Evolutionary conservation across 2,329 filamentous ascomycete genomes (phyloP).

Genomic region (Fusarium sambucinum): DNA sequence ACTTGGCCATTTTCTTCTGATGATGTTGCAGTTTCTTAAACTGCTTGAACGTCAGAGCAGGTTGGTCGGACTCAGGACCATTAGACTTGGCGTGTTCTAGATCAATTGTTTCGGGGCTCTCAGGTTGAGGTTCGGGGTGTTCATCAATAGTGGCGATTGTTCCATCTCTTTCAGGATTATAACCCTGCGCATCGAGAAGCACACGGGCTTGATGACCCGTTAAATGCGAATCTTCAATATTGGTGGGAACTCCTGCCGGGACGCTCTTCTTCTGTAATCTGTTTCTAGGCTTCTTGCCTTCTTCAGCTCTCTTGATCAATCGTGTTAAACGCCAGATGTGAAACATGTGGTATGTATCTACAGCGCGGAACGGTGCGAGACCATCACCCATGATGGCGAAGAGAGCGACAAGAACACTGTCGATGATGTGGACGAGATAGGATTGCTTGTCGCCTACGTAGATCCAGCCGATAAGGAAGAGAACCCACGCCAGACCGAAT

Average conservation of each 20-base stretch:
- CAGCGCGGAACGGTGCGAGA: conserved; percentile 77
- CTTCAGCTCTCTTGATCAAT: conserved; percentile 59
- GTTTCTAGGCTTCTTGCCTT: conserved; percentile 56
- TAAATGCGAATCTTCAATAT: conserved; percentile 16
- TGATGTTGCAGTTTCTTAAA: conserved; percentile 80
- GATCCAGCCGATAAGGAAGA: conserved; percentile 93
- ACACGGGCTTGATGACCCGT: conserved; percentile 42
- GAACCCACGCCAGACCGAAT: conserved; percentile 88
- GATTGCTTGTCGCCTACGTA: conserved; percentile 79
- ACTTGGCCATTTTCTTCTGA: conserved; percentile 82
- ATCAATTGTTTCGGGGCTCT: conserved; percentile 52
- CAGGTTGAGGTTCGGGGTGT: conserved; percentile 58
- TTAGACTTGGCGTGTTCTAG: conserved; percentile 56
- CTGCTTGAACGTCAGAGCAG: conserved; percentile 74
- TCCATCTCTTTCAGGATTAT: conserved; percentile 27
- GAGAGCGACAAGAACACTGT: conserved; percentile 76
- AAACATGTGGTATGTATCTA: conserved; percentile 90
- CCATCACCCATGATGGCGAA: conserved; percentile 79
- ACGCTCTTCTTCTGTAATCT: conserved; percentile 41
- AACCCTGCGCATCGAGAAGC: conserved; percentile 29
- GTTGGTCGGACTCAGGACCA: conserved; percentile 62
- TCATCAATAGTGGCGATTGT: conserved; percentile 3
- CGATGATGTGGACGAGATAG: conserved; percentile 77
- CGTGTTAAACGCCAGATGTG: conserved; percentile 77
- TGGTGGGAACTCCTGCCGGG: conserved; percentile 13